A percentile compares a stretch with the other conserved stretches of the same genome.
Evolutionary conservation across 2,329 filamentous ascomycete genomes (phyloP).

Genomic region (Pseudogymnoascus sp.): DNA sequence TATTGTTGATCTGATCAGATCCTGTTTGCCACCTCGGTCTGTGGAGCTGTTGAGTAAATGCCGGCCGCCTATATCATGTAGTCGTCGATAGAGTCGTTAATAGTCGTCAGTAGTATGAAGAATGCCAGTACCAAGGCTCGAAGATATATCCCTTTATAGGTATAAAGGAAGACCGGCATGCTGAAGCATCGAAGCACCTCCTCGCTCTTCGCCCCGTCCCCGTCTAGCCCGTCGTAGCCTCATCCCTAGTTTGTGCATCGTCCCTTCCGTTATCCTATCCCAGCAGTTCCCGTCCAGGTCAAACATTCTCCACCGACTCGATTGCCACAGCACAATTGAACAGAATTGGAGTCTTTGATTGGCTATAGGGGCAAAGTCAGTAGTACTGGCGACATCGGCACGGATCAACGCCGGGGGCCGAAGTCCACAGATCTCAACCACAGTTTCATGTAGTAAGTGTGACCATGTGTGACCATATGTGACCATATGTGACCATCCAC

Average conservation of each 20-base stretch:
- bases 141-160: conserved; percentile 5
- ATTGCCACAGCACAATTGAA: neutral
- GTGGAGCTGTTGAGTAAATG: neutral
- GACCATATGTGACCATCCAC: neutral
- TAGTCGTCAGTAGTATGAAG: neutral
- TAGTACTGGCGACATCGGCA: neutral
- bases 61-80: neutral
- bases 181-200: neutral
- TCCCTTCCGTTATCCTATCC: neutral
- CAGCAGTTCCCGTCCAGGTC: neutral
- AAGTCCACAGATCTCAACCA: neutral
- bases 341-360: neutral
- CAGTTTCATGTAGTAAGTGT: neutral
- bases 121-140: neutral
- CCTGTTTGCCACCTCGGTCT: neutral
- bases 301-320: neutral
- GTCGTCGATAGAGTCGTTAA: neutral
- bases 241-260: neutral
- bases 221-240: neutral
- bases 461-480: neutral
- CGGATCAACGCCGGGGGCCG: neutral
- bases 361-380: neutral
- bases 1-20: neutral
- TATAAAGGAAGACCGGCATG: neutral
- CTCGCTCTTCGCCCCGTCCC: neutral